These are phyloP conservation scores for Xylariomycetidae sp. DNA, from an alignment of 2,329 filamentous ascomycete species.

Conservation along the genomic window DNA sequence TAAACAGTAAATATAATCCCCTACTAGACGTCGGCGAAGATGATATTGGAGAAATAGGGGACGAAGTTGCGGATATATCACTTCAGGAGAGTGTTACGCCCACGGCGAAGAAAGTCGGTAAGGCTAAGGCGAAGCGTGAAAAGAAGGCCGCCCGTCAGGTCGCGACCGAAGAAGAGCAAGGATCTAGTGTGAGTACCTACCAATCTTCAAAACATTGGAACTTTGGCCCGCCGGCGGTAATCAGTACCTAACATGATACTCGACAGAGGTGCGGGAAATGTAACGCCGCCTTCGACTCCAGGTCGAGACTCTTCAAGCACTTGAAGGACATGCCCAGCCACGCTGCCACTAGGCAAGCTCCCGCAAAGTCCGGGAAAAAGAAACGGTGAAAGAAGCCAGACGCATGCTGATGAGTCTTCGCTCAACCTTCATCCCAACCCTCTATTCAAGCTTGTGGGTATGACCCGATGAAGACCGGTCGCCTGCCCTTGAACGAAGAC, in stretches of 20 bases:
- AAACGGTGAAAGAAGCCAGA: slow-evolving; percentile 26
- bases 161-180: slow-evolving; percentile 27
- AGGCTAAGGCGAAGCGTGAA: slow-evolving; percentile 47
- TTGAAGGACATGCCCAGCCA: slow-evolving; percentile 58
- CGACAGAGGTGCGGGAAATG: slow-evolving; percentile 44
- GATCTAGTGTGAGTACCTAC: slow-evolving; percentile 12
- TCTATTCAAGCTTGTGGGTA: no score
- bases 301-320: slow-evolving; percentile 69
- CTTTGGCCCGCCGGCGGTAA: no score
- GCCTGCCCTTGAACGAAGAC: no score
- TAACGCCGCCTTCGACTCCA: slow-evolving; percentile 49
- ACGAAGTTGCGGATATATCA: slow-evolving; percentile 24
- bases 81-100: slow-evolving; percentile 16
- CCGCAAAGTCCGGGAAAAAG: slow-evolving; percentile 29
- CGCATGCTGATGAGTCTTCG: no score
- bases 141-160: slow-evolving; percentile 41
- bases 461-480: no score
- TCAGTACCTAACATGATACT: no score
- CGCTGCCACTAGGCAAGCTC: slow-evolving; percentile 43
- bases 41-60: no score
- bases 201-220: no score
- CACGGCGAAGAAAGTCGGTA: slow-evolving; percentile 40
- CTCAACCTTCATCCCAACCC: no score
- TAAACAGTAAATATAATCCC: slow-evolving; percentile 16
- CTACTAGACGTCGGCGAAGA: slow-evolving; percentile 10